Base-by-base conservation (phyloP, 768 basidiomycete genomes). In the Chalciporus piperatus region DNA sequence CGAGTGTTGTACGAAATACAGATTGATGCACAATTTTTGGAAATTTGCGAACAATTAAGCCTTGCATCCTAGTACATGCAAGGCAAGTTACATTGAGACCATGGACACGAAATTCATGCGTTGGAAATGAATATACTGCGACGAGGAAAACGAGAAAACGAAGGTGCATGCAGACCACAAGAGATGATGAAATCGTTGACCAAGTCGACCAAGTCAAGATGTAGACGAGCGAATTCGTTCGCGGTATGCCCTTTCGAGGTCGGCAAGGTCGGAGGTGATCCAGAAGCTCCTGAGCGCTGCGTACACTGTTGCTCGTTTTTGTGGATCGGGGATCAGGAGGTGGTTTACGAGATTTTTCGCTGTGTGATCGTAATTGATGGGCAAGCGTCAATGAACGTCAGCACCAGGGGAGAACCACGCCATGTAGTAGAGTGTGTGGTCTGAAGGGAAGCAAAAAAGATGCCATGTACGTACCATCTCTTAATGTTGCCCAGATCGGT, bases 241-340 rank as follows among this genome's bases (percentile, higher is more conserved):
- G 50, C 71, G 72, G 68, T 89, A 91, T 17, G 83, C 76, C 19
- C 69, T 70, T 52, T 84, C 76, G 46, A 93, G 74, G 46, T 83
- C 81, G 22, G 76, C 67, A 25, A 81, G 62, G 59, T 92, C 89
- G 32, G 70, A 74, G 19, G 64, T 61, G 52, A 93, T 89, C 90
- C 90, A 93, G 25, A 59, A 55, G 65, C 79, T 81, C 53, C 76
- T 64, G 44, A 91, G 71, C 2, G 89, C 87, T 51, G 70, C 68
- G 33, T 77, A 64, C 25, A 89, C 81, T 0, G 87, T 90, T 16
- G 82, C 81, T 16, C 90, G 84, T 40, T 75, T 66, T 20, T 66
- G 66, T 50, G 77, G 75, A 57, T 87, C 74, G 44, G 80, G 77
- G 47, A 82, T 68, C 38, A 92, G 77, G 42, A 93, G 74, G n/a